Percentiles rank a stretch among this genome's conserved stretches.
Evolutionary conservation across 1,284 basidiomycete genomes (phyloP).

Genomic region (Chalciporus sp.): DNA sequence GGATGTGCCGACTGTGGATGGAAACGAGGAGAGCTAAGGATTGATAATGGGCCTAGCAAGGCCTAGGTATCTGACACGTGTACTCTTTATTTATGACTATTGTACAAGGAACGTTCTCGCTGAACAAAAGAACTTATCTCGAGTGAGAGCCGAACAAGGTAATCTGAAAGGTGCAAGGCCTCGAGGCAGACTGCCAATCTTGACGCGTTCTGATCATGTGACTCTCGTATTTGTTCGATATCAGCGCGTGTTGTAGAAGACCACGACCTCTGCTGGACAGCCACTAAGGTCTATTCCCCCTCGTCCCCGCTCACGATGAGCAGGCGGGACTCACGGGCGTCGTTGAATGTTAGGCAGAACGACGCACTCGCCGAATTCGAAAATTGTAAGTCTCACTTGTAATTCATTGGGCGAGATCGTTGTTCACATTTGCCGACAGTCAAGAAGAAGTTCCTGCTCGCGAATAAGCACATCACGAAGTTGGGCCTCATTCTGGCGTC

Average conservation of each 20-base stretch:
- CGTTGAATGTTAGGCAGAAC: slow-evolving; percentile 66
- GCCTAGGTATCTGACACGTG: slow-evolving; percentile 17
- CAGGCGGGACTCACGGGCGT: slow-evolving; percentile 77
- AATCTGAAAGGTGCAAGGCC: slow-evolving; percentile 30
- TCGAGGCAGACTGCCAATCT: slow-evolving; percentile 28
- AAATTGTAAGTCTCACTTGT: slow-evolving; percentile 59
- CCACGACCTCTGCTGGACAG: slow-evolving; percentile 19
- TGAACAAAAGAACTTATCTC: slow-evolving; percentile 14
- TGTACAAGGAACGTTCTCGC: slow-evolving; percentile 5
- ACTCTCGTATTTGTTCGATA: slow-evolving; percentile 33
- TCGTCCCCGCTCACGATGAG: slow-evolving; percentile 61
- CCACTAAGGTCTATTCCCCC: slow-evolving; percentile 20
- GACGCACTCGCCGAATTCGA: slow-evolving; percentile 82
- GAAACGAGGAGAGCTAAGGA: slow-evolving; percentile 14
- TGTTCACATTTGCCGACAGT: slow-evolving; percentile 48
- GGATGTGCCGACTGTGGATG: slow-evolving; percentile 31
- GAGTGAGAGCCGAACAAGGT: slow-evolving; percentile 21
- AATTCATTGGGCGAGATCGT: slow-evolving; percentile 2
- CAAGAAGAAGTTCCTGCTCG: slow-evolving; percentile 87
- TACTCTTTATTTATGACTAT: slow-evolving; percentile 22
- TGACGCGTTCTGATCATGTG: slow-evolving; percentile 34
- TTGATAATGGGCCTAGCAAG: slow-evolving; percentile 5
- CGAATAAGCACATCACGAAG: slow-evolving; percentile 89
- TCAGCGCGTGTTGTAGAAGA: slow-evolving; percentile 33
- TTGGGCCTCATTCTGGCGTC: slow-evolving; percentile 34